Evolutionary conservation across 2,329 filamentous ascomycete genomes (phyloP), one percentile per base, ranked within the genome.

Genomic region (Stemphylium beticola): DNA sequence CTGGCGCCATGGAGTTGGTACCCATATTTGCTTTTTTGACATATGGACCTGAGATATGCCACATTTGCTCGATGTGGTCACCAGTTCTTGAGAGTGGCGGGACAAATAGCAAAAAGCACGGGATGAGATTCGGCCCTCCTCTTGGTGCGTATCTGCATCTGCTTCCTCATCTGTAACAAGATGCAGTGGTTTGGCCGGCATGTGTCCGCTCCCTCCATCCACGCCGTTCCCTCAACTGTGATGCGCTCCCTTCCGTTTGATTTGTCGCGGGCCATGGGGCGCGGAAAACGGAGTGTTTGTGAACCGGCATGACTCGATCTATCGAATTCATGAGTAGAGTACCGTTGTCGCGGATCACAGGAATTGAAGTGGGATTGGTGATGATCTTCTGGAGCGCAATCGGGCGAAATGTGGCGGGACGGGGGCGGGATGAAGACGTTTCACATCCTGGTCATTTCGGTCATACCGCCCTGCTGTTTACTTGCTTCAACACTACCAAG

Each of bases 1-100:
- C 34, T 36, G 22, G 47, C 38, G 38, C 52, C 52, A 36, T 31
- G 18, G 46, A 20, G 29, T 36, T 33, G 52, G 41, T 45, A 49
- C 46, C 14, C 22, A 37, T 32, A 32, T 51, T 51, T 50, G 34
- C 47, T 55, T 55, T 31, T 54, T 38, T 37, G 29, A 33, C 43
- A 46, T 44, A 12, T 22, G 29, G 31, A 44, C 31, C 10, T 17
- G 17, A 29, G 12, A 38, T 26, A 26, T 42, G 40, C 40, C 26
- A 42, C 32, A 32, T 32, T 18, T 42, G 40, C 40, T 42, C 33
- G 26, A 11, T 45, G 11, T 34, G 31, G 20, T 20, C 14, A 14
- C 40, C 20, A 39, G 37, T 3, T 39, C 11, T 26, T 11, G n/a
- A 15, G 9, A 38, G 5, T 11, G 17, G 43, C 31, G 20, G 22